Base-by-base conservation (phyloP, 2,329 filamentous ascomycete species). In the Aureobasidium uvarum region DNA sequence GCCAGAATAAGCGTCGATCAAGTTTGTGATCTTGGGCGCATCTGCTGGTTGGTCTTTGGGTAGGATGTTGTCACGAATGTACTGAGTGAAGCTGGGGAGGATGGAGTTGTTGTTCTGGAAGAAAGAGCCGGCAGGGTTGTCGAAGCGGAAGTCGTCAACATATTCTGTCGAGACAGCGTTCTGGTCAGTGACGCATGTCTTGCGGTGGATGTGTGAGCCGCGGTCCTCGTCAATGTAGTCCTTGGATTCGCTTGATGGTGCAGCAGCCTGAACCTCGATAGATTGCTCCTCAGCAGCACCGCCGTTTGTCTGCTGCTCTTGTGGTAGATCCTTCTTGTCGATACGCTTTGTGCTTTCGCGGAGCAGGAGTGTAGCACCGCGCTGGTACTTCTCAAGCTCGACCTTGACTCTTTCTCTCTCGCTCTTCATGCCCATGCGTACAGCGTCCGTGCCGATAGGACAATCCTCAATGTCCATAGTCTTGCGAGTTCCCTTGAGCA, bases 21-120 rank as follows among this genome's bases (percentile, higher is more conserved):
- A 88, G 79, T 96, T 92, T 71, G 89, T 90, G 78, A 96, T 87
- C 60, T 78, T 77, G 51, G 77, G 62, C 36, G 69, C 56, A 71
- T 72, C 64, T 74, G 59, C 71, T 66, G 59, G 75, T 71, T 60
- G 55, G 71, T 70, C 64, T 36, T 70, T 65, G 31, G 87, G 88
- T 1, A 93, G 81, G 72, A 94, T 90, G 76, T 89, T 85, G 43
- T 89, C 83, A 68, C 92, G 90, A 75, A 98, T 91, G 80, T 96
- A 96, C 70, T 86, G 84, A 16, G 92, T 96, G 78, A 98, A 96
- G 18, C 81, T 79, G 36, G 91, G 87, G 28, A 99, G 88, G 78
- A 99, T 98, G 64, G 92, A 96, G 82, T 98, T 98, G 84, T 99
- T 99, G 83, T 99, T 99, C 75, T 99, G 95, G 85, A 99, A 99